Base-by-base conservation (phyloP, 192 early-diverging fungal species). In the Coemansia reversa region DNA sequence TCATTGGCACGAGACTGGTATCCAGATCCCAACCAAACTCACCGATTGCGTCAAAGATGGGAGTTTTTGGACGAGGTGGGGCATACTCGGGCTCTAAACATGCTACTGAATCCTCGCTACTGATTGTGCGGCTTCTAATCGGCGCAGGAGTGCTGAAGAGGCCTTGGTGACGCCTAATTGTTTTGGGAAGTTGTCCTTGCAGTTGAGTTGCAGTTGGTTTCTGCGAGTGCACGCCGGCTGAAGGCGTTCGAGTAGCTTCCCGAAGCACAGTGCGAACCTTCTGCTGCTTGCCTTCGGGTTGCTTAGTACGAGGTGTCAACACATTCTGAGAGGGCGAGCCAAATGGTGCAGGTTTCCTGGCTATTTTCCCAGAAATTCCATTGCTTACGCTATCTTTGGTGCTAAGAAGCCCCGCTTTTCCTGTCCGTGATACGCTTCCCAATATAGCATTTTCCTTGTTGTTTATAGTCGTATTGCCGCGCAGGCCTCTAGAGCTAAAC, bases 31-130 rank as follows among this genome's bases (percentile, higher is more conserved):
- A 70, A 1, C 77, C 77, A 65, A 74, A 74, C 56, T 57, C 56
- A n/a, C 42, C 59, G 18, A 58, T 18, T 3, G 77, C 66, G 19
- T 67, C 53, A 14, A 80, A 50, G 24, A 6, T 29, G 7, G 58
- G 47, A 27, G 52, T 50, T 18, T 32, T 27, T 18, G 68, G 45
- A 28, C 48, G 53, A 16, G 60, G 25, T 5, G 76, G 71, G 12
- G 47, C 77, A 51, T 80, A 80, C 23, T 80, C 77, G 20, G 77
- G 68, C 62, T 80, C 77, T 19, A 70, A 55, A 2, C 63, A 35
- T 14, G n/a, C 54, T 0, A 35, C 16, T 4, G 18, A 19, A 12
- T 27, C 32, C n/a, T 42, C 52, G 19, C 52, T 28, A 16, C 4
- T 42, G 39, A 29, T n/a, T 8, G 29, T 12, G 18, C 8, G n/a